Conservation (phyloP, 2,329 filamentous ascomycete genomes). For the Triangularia setosa region DNA sequence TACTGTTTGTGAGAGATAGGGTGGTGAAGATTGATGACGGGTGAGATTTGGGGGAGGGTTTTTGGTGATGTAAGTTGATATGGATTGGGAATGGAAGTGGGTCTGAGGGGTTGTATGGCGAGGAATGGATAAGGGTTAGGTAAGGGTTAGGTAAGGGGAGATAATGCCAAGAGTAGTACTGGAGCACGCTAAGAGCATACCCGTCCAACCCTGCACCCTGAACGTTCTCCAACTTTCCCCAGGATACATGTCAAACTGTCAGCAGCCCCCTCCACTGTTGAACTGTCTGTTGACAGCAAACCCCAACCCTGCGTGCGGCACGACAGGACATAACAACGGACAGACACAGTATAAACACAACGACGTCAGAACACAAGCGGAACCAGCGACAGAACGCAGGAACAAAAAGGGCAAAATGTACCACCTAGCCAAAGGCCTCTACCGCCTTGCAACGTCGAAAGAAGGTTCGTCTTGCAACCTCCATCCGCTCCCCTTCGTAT, state of each 20-base stretch:
- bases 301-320: neutral
- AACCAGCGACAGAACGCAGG: neutral
- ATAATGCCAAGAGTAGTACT: neutral
- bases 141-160: neutral
- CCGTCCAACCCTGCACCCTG: neutral
- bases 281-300: neutral
- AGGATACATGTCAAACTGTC: neutral
- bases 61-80: neutral
- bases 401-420: constrained; percentile 27
- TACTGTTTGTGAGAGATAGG: neutral
- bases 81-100: neutral
- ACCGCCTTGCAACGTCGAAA: constrained; percentile 93
- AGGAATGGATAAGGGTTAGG: neutral
- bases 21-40: neutral
- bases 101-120: neutral
- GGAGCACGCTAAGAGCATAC: neutral
- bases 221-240: neutral
- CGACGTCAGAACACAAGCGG: neutral
- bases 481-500: neutral
- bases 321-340: neutral
- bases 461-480: constrained; percentile 60
- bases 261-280: neutral
- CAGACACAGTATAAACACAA: neutral
- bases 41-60: neutral
- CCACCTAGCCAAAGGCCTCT: constrained; percentile 86